phyloP scores from a whole-genome alignment of 768 basidiomycete species.

The Leccinum pellstonianum region DNA sequence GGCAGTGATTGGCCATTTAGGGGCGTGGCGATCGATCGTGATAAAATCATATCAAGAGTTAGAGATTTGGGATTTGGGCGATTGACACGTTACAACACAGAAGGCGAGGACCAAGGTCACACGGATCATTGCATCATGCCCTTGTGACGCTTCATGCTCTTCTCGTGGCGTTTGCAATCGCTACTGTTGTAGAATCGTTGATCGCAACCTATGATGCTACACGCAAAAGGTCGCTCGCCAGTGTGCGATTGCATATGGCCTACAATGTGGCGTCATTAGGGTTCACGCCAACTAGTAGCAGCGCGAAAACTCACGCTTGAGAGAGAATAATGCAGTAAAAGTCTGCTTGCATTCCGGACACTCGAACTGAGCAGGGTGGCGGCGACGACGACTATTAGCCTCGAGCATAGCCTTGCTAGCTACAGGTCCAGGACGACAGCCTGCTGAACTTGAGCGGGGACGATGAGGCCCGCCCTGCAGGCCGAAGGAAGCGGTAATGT shows the following conservation, averaged over 20 bases:
- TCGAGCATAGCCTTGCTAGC: conserved; percentile 35
- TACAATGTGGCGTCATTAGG: conserved; percentile 15
- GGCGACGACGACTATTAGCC: conserved; percentile 31
- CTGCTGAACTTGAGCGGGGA: conserved; percentile 16
- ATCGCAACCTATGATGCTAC: conserved; percentile 25
- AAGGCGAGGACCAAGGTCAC: conserved; percentile 1
- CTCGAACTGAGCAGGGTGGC: conserved; percentile 22
- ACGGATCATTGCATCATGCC: conserved; percentile 17
- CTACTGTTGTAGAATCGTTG: conserved; percentile 34
- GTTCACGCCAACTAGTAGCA: no score
- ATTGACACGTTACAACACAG: conserved; percentile 12
- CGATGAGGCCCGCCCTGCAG: conserved; percentile 15
- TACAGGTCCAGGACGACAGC: conserved; percentile 19
- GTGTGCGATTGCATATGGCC: conserved; percentile 32
- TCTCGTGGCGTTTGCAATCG: conserved; percentile 36
- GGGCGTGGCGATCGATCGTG: conserved; percentile 25
- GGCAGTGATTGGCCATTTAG: conserved; percentile 2
- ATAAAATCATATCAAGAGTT: no score
- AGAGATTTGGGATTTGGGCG: no score
- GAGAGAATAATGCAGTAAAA: conserved; percentile 33
- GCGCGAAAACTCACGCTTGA: conserved; percentile 27
- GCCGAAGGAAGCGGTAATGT: background rate
- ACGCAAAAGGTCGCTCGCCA: conserved; percentile 27
- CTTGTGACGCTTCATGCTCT: conserved; percentile 33
- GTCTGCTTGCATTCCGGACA: conserved; percentile 25